Percentiles rank a stretch among this genome's conserved stretches.
These are phyloP conservation scores for Thinopyrum obtusiflorum DNA, from an alignment of 202 grass and related monocot genomes.

Conservation along the genomic window DNA sequence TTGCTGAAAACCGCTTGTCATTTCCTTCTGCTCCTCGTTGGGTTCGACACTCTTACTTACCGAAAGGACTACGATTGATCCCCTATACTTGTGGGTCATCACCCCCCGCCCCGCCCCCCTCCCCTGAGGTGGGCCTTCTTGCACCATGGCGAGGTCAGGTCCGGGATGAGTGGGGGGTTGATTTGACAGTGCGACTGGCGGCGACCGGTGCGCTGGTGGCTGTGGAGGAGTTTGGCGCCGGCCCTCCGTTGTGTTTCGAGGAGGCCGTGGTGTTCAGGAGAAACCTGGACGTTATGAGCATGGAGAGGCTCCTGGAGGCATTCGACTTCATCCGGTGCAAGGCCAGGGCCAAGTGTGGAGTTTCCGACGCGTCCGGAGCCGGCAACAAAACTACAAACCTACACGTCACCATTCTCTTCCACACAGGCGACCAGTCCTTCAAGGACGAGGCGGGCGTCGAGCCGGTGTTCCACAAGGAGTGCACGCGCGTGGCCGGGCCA, in stretches of 20 bases:
- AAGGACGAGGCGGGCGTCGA: constrained; percentile 55
- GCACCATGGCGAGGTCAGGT: too few relatives aligned
- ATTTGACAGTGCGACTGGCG: too few relatives aligned
- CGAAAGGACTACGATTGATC: too few relatives aligned
- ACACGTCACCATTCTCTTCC: constrained; percentile 52
- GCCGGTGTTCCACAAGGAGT: constrained; percentile 41
- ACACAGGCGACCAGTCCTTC: constrained; percentile 44
- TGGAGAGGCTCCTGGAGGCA: constrained; percentile 29
- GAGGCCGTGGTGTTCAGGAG: constrained; percentile 58
- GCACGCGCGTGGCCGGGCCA: constrained; percentile 9
- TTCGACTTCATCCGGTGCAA: constrained; percentile 59
- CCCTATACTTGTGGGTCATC: too few relatives aligned
- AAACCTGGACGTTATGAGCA: constrained; percentile 31
- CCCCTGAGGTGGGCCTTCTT: too few relatives aligned
- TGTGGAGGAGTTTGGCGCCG: too few relatives aligned
- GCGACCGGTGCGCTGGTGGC: too few relatives aligned
- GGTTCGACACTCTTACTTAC: too few relatives aligned
- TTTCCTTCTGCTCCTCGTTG: too few relatives aligned
- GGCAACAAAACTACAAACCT: neutral
- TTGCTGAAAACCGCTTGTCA: too few relatives aligned
- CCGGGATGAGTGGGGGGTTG: too few relatives aligned
- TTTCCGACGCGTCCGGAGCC: neutral
- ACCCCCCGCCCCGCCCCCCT: too few relatives aligned
- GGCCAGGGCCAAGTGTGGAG: constrained; percentile 47
- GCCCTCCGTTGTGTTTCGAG: constrained; percentile 69